Evolutionary conservation across 371 early-diverging fungal genomes (phyloP), one percentile per base, ranked within the genome.

Genomic region (Mucor lusitanicus): DNA sequence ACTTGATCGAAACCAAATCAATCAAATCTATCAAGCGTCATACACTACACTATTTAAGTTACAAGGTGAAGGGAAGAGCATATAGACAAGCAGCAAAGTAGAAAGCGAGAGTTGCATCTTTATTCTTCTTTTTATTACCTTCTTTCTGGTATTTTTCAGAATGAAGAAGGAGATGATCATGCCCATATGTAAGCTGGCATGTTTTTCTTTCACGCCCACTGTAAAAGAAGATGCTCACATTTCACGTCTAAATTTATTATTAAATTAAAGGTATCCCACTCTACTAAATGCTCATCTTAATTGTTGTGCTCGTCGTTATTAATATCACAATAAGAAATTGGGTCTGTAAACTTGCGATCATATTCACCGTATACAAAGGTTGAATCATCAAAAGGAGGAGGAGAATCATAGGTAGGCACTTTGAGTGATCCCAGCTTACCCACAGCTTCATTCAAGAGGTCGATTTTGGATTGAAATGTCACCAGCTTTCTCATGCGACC

Each of bases 311-410:
- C 46, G 15, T 21, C 17, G 32, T 23, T 33, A 61, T 33, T n/a
- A 25, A 67, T 32, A 25, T 67, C 67, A 25, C 55, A 25, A 21
- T 68, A 68, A 32, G 42, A n/a, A 21, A 58, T 63, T 46, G 68
- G 68, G 17, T 68, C 68, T 28, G 57, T 21, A 30, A 68, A 68
- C 37, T 68, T 68, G 35, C 63, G 68, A 28, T 68, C 62, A 33
- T 63, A 62, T 48, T 68, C 67, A n/a, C 67, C 67, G 56, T 55
- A 67, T 4, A 67, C 63, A 58, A 56, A 56, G 0, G 27, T 32
- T 13, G n/a, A n/a, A n/a, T 48, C 17, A 35, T 64, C 39, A 8
- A 69, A 69, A 7, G 69, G 65, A 46, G 69, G 69, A 55, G 69
- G 69, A 37, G 55, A 44, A 48, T 69, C 65, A 27, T 69, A 69